phyloP scores from a whole-genome alignment of 2,329 filamentous ascomycete genomes.

The Cytospora mali region DNA sequence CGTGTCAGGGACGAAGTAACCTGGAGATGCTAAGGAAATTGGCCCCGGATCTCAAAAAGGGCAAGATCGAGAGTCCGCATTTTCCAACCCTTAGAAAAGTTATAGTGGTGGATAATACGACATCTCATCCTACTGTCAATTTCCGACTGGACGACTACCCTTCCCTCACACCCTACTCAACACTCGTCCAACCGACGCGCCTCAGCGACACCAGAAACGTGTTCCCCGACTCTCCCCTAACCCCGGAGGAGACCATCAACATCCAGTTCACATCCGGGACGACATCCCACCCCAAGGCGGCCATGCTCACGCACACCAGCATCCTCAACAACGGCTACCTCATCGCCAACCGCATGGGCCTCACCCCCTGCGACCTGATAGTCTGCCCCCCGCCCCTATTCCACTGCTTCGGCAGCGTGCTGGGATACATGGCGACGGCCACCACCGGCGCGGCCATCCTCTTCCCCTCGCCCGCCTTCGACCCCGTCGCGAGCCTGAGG shows the following conservation, averaged over 20 bases:
- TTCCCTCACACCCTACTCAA: constrained; percentile 50
- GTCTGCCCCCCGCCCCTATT: constrained; percentile 87
- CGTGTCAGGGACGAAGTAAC: constrained; percentile 57
- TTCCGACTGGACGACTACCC: constrained; percentile 48
- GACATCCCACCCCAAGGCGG: constrained; percentile 86
- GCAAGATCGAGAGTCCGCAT: constrained; percentile 43
- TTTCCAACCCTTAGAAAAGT: constrained; percentile 73
- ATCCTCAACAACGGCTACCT: constrained; percentile 91
- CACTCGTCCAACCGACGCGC: constrained; percentile 36
- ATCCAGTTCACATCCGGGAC: constrained; percentile 99
- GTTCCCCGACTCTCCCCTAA: constrained; percentile 49
- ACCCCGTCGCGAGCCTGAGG: constrained; percentile 70
- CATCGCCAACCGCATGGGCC: constrained; percentile 82
- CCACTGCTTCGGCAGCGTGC: constrained; percentile 85
- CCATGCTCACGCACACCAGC: constrained; percentile 80
- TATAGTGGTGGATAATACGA: constrained; percentile 78
- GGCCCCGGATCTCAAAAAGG: constrained; percentile 44
- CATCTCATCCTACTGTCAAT: constrained; percentile 45
- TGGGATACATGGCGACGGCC: constrained; percentile 95
- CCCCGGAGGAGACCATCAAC: constrained; percentile 76
- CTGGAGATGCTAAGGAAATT: constrained; percentile 49
- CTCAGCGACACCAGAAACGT: constrained; percentile 39
- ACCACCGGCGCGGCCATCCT: constrained; percentile 79
- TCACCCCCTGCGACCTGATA: constrained; percentile 73
- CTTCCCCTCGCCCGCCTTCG: constrained; percentile 85